Evolutionary conservation across 768 basidiomycete species (phyloP).

Genomic region (Suillus subalutaceus): DNA sequence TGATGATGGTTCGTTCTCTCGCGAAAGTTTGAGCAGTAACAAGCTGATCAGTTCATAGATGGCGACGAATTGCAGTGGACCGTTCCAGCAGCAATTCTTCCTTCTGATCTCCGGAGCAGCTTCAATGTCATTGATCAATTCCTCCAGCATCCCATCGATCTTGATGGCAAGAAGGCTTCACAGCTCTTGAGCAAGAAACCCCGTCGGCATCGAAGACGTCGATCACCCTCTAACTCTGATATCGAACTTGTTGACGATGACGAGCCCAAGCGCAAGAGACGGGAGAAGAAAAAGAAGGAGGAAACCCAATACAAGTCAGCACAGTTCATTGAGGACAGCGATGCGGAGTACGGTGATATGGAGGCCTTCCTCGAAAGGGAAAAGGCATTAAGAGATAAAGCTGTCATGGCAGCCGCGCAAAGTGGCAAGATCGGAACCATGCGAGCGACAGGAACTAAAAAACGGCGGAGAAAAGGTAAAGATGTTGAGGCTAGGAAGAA

Average conservation of each 20-base stretch:
- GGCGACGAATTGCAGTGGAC: conserved; percentile 83
- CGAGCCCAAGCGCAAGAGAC: conserved; percentile 38
- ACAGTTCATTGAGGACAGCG: conserved; percentile 91
- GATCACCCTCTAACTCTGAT: conserved; percentile 51
- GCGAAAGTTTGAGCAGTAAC: neutral
- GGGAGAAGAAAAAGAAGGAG: conserved; percentile 62
- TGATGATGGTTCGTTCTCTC: conserved; percentile 58
- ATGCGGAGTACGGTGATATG: conserved; percentile 80
- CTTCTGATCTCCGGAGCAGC: conserved; percentile 67
- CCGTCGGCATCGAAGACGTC: conserved; percentile 52
- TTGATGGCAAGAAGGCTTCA: conserved; percentile 75
- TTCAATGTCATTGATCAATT: conserved; percentile 82
- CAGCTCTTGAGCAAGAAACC: conserved; percentile 71
- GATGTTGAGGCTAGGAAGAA: conserved; percentile 51
- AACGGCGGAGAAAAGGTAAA: conserved; percentile 52
- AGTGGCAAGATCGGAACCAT: conserved; percentile 45
- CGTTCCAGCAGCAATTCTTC: conserved; percentile 71
- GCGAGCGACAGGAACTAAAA: conserved; percentile 53
- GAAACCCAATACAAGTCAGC: conserved; percentile 83
- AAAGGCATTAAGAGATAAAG: conserved; percentile 58
- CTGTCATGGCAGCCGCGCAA: conserved; percentile 46
- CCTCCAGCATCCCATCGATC: conserved; percentile 78
- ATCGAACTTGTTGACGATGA: conserved; percentile 38
- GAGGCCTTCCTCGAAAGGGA: conserved; percentile 83
- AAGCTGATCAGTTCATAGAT: conserved; percentile 39